Evolutionary conservation across 2,329 filamentous ascomycete genomes (phyloP).

Genomic region (Pseudogymnoascus verrucosus): DNA sequence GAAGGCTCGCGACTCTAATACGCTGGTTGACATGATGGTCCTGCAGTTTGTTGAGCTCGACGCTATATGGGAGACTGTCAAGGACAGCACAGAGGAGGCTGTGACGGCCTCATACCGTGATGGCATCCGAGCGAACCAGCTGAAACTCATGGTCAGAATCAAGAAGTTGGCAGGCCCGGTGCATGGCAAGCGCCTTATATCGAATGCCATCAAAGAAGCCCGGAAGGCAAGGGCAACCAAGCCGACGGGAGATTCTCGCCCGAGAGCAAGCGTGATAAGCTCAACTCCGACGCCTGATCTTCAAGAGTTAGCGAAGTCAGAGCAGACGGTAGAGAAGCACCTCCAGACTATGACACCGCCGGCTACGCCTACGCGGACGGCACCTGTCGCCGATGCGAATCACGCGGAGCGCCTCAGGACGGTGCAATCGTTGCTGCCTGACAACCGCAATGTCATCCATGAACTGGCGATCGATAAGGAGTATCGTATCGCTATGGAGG

Average conservation of each 20-base stretch:
- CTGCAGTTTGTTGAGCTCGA: conserved; percentile 78
- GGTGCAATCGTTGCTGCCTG: conserved; percentile 48
- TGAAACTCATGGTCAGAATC: conserved; percentile 71
- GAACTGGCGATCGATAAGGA: conserved; percentile 74
- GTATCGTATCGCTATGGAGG: conserved; percentile 59
- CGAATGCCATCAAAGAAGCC: conserved; percentile 65
- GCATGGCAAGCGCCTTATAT: conserved; percentile 63
- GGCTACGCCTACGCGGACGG: conserved; percentile 35
- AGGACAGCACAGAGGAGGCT: conserved; percentile 64
- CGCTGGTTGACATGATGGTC: conserved; percentile 77
- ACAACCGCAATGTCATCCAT: conserved; percentile 68
- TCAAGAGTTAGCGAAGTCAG: conserved; percentile 34
- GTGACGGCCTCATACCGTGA: conserved; percentile 70
- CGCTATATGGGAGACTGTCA: conserved; percentile 75
- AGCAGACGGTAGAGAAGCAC: conserved; percentile 34
- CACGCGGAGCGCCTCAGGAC: conserved; percentile 24
- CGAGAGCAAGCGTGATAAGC: conserved; percentile 50
- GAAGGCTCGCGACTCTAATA: conserved; percentile 73
- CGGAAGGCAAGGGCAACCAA: conserved; percentile 59
- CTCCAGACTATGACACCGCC: conserved; percentile 46
- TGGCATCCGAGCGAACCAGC: conserved; percentile 73
- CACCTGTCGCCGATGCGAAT: conserved; percentile 11
- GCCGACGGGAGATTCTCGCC: conserved; percentile 61
- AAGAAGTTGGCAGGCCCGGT: conserved; percentile 68
- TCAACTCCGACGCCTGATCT: conserved; percentile 32